Evolutionary conservation across 1,284 basidiomycete genomes (phyloP), one percentile per base, ranked within the genome.

Genomic region (Trametes hirsuta): DNA sequence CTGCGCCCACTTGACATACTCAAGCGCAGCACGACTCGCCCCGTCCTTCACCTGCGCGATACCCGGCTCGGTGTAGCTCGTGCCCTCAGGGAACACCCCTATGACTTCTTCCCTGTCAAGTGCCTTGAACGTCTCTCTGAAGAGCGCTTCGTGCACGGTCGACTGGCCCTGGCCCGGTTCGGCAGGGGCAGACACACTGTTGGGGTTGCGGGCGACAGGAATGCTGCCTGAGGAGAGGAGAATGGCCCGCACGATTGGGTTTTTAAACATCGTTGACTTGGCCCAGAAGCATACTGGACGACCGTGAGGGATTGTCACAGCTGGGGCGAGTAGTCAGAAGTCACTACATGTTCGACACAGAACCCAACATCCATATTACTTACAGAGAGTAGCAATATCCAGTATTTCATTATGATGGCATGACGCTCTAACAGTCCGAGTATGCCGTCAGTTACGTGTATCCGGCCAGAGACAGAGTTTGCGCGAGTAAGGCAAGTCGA

Each of bases 11-110:
- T 88, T 87, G 14, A 87, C 80, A 75, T 96, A 98, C 77, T 98
- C 96, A 67, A 98, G 80, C 6, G 94, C 93, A 34, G 93, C 90
- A 92, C 94, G 97, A 5, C 93, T 87, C 24, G 93, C 91, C n/a
- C 96, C 96, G 67, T 97, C 94, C 75, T 98, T 98, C 66, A 98
- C 84, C 62, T 93, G 90, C 80, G 94, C 90, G 68, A 98, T 90
- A 58, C 86, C 84, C 2, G 95, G 94, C 71, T 95, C 92, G 0
- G 95, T 97, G 71, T 92, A 91, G 69, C 88, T 90, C 39, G 89
- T 90, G 39, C 95, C 96, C 74, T 98, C 96, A 0, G 96, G 96
- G 72, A 98, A 98, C 39, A 98, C 81, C 3, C 93, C 96, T 53
- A 98, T 91, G 22, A 86, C 90, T 62, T 91, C 86, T n/a, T 88